Base-by-base conservation (phyloP, 2,329 filamentous ascomycete species). In the Verticillium dahliae region DNA sequence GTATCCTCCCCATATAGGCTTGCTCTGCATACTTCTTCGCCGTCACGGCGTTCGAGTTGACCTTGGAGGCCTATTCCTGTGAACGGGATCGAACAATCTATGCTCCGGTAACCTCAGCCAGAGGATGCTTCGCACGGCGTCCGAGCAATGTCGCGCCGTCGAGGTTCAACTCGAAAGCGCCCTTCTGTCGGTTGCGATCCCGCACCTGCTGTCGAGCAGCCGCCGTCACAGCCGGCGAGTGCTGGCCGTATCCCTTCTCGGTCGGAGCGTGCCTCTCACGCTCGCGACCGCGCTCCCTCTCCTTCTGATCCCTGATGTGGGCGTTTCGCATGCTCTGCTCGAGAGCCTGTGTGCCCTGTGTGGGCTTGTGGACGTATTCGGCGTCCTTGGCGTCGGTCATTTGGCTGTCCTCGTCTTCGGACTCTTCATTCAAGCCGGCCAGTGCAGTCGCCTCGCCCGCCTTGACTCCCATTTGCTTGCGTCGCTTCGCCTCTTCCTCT, bases 401-500 rank as follows among this genome's bases (percentile, higher is more conserved):
- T 76, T 74, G 84, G 7, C 81, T 77, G 33, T 81, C 82, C 33
- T 81, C 80, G 35, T 89, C 88, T 35, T 87, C 83, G 2, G 85
- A 80, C 57, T 85, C 87, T 66, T 91, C 89, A 60, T 91, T 87
- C 65, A 96, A 84, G 6, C 85, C 85, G 31, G 85, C 85, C 6
- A 86, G 74, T 71, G 66, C 76, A 65, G 65, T 81, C 71, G 64
- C 62, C 77, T 70, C 88, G 73, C 78, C 89, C 80, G 69, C 90
- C 84, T 81, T 93, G 81, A 77, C 85, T 80, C 84, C 84, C 68
- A 93, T 84, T 71, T 96, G 91, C 75, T 96, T 96, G 66, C 92
- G 86, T 60, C 92, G 88, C 78, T 97, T 98, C 69, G 87, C 89
- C 75, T 98, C 95, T 73, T 99, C 95, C 75, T 98, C 95, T 75